Evolutionary conservation across 495 filamentous ascomycete genomes (phyloP).

Genomic region (Monascus purpureus): DNA sequence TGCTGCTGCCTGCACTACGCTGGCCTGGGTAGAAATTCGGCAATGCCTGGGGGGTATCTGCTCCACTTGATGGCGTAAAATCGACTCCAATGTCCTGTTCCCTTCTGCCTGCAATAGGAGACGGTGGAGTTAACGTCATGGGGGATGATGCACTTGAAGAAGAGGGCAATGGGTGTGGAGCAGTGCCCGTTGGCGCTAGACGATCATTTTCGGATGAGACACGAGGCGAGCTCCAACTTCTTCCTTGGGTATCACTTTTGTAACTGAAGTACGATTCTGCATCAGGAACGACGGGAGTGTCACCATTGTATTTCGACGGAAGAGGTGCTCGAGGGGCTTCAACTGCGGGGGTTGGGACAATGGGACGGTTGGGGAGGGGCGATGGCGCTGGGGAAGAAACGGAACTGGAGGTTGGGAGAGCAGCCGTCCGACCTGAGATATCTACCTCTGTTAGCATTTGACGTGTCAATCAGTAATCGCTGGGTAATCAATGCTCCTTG

Average conservation of each 20-base stretch:
- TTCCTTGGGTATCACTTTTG: too few species aligned
- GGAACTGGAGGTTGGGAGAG: constrained; percentile 1
- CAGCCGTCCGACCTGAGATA: constrained; percentile 4
- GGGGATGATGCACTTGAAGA: too few species aligned
- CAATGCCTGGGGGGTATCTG: constrained; percentile 1
- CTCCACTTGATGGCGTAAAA: too few species aligned
- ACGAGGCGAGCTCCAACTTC: constrained; percentile 1
- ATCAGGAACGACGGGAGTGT: too few species aligned
- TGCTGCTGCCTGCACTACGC: constrained; percentile 27
- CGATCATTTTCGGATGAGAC: constrained; percentile 1
- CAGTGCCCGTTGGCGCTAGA: constrained; percentile 2
- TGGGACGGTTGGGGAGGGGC: constrained; percentile 1
- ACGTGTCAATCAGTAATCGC: constrained; percentile 5
- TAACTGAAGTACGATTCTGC: too few species aligned
- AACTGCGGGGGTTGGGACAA: constrained; percentile 2
- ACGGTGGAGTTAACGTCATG: constrained; percentile 4
- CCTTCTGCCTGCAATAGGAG: constrained; percentile 3
- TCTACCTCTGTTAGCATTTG: constrained; percentile 4
- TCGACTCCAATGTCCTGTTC: too few species aligned
- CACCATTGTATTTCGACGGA: too few species aligned
- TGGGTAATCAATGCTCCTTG: too few species aligned
- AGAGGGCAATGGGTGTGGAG: constrained; percentile 17
- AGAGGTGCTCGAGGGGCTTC: constrained; percentile 1
- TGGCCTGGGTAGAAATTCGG: constrained; percentile 4
- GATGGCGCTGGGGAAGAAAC: background rate